Conservation (phyloP, 2,329 filamentous ascomycete genomes). For the Colletotrichum lini region DNA sequence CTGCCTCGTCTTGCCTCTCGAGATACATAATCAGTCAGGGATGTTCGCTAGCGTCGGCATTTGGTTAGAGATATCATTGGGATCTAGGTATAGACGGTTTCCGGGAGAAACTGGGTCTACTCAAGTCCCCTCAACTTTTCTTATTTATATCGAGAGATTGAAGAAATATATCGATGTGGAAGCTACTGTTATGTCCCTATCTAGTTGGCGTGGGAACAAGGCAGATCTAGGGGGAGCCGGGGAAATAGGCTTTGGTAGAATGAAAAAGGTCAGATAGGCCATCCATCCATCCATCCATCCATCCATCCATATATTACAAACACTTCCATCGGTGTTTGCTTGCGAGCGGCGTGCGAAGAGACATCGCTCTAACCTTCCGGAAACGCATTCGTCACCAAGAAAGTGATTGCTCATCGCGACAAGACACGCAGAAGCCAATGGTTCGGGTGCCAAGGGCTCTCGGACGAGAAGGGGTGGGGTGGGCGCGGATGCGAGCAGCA, state of each 20-base stretch:
- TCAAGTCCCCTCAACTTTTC: background rate
- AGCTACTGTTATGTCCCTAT: too few species aligned
- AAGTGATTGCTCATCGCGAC: background rate
- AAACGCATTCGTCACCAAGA: background rate
- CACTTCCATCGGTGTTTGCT: background rate
- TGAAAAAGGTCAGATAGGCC: background rate
- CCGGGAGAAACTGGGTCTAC: background rate
- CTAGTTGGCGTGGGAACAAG: background rate
- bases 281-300: too few species aligned
- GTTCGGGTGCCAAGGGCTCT: constrained; percentile 28
- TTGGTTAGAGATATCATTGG: background rate
- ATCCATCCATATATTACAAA: background rate
- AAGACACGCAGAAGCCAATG: constrained; percentile 28
- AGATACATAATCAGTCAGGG: background rate
- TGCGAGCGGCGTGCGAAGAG: background rate
- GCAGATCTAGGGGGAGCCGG: background rate
- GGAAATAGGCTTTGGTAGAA: background rate
- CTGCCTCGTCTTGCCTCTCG: background rate
- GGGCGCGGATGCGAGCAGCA: constrained; percentile 2
- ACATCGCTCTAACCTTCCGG: background rate
- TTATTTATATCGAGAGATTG: background rate
- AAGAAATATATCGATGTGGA: too few species aligned
- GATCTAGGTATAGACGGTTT: background rate
- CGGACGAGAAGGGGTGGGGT: background rate
- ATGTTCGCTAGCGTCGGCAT: constrained; percentile 13